Conservation (phyloP, 805 yeast species). For the Cyberlindnera petersonii region DNA sequence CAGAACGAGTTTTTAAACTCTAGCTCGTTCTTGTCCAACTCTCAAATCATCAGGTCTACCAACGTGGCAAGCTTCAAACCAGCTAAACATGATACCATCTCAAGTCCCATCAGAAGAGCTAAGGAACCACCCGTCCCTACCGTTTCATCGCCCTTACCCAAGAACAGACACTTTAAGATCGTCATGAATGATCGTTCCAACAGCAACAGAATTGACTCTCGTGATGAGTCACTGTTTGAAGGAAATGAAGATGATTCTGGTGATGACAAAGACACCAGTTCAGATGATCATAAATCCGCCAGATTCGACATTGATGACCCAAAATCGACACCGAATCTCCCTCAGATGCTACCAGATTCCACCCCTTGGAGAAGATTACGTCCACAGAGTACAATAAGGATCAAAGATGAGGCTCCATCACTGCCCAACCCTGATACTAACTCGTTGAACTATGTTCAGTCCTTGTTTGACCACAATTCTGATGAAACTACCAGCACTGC, state of each 20-base stretch:
- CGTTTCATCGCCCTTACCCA: background rate
- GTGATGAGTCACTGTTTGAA: constrained; percentile 2
- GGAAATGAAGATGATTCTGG: constrained; percentile 1
- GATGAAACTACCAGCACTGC: constrained; percentile 11
- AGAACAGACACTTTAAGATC: constrained; percentile 7
- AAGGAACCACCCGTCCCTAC: constrained; percentile 2
- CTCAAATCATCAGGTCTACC: constrained; percentile 24
- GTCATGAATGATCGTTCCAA: background rate
- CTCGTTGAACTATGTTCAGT: constrained; percentile 22
- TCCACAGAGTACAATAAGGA: constrained; percentile 20
- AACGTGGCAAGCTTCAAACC: constrained; percentile 21
- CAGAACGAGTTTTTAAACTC: constrained; percentile 26
- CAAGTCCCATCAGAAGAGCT: constrained; percentile 23
- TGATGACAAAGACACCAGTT: constrained; percentile 4
- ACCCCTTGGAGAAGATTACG: constrained; percentile 36
- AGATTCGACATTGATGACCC: constrained; percentile 28
- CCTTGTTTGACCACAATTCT: constrained; percentile 20
- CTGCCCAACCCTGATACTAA: constrained; percentile 6
- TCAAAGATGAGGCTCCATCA: constrained; percentile 5
- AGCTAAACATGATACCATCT: constrained; percentile 1
- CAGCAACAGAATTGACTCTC: background rate
- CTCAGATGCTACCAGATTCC: constrained; percentile 32
- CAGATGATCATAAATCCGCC: constrained; percentile 12
- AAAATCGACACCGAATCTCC: constrained; percentile 28
- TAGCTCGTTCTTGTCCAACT: constrained; percentile 26